Evolutionary conservation across 1,139 yeast species (phyloP).

Genomic region (Candida dubliniensis): DNA sequence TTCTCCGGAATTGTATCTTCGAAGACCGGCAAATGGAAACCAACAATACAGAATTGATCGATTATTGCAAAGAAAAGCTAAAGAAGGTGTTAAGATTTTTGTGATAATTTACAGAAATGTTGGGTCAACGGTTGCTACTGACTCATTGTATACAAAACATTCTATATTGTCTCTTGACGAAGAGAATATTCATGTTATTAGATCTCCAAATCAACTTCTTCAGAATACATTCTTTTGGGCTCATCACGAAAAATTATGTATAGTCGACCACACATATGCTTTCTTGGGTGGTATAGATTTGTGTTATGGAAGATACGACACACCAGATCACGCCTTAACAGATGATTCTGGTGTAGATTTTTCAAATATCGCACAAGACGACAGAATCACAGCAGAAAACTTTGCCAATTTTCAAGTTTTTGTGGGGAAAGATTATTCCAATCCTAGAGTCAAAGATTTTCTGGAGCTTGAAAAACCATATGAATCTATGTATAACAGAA

Average conservation of each 20-base stretch:
- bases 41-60: slow-evolving; percentile 94
- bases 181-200: slow-evolving; percentile 81
- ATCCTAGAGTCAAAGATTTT: slow-evolving; percentile 91
- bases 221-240: slow-evolving; percentile 98
- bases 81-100: slow-evolving; percentile 87
- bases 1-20: slow-evolving; percentile 86
- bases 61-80: slow-evolving; percentile 83
- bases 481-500: slow-evolving; percentile 89
- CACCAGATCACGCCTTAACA: slow-evolving; percentile 87
- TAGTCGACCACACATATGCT: slow-evolving; percentile 84
- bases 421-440: slow-evolving; percentile 97
- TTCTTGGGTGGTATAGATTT: slow-evolving; percentile 95
- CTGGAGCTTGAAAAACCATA: slow-evolving; percentile 78
- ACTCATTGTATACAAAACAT: slow-evolving; percentile 91
- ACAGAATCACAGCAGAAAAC: slow-evolving; percentile 32
- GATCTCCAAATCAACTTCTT: slow-evolving; percentile 93
- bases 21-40: slow-evolving; percentile 94
- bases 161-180: slow-evolving; percentile 79
- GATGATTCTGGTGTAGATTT: slow-evolving; percentile 64
- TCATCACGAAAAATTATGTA: slow-evolving; percentile 91
- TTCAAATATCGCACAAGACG: slow-evolving; percentile 29
- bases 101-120: slow-evolving; percentile 95
- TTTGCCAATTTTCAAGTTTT: slow-evolving; percentile 63
- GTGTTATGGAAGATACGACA: slow-evolving; percentile 94
- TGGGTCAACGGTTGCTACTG: slow-evolving; percentile 90